A percentile compares a stretch with the other conserved stretches of the same genome.
These are phyloP conservation scores for Talaromyces wortmannii DNA, from an alignment of 495 filamentous ascomycete genomes.

Conservation along the genomic window DNA sequence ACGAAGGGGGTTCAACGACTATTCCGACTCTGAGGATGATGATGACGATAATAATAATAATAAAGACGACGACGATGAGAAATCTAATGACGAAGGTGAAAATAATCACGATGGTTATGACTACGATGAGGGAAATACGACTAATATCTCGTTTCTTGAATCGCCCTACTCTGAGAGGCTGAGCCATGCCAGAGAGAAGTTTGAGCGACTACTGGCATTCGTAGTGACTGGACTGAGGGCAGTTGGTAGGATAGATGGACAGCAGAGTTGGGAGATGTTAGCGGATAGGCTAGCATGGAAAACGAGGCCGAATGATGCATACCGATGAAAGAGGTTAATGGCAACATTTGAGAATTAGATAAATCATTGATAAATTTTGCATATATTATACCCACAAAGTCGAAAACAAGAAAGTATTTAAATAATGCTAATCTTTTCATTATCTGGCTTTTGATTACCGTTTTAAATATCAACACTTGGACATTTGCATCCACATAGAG, in stretches of 20 bases:
- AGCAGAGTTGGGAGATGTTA: slow-evolving; percentile 43
- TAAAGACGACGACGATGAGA: slow-evolving; percentile 11
- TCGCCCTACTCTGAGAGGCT: slow-evolving; percentile 21
- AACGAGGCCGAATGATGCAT: background rate
- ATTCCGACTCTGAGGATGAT: slow-evolving; percentile 5
- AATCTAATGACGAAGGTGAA: slow-evolving; percentile 15
- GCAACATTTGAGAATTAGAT: background rate
- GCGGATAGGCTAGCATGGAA: slow-evolving; percentile 38
- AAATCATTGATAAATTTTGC: background rate
- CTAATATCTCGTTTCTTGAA: slow-evolving; percentile 16
- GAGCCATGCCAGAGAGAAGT: slow-evolving; percentile 28
- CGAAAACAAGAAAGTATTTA: no score
- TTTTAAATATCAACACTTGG: no score
- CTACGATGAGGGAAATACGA: slow-evolving; percentile 16
- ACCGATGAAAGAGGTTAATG: background rate
- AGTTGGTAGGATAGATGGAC: slow-evolving; percentile 38
- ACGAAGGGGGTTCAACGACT: slow-evolving; percentile 1
- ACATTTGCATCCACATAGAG: no score
- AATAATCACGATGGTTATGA: slow-evolving; percentile 10
- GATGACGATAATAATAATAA: slow-evolving; percentile 7
- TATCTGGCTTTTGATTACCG: no score
- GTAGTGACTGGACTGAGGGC: slow-evolving; percentile 37
- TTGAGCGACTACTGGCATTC: slow-evolving; percentile 34
- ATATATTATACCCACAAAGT: no score
- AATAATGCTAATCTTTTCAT: no score